These are phyloP conservation scores for Marasmius fiardii DNA, from an alignment of 1,284 basidiomycete genomes.

Conservation along the genomic window DNA sequence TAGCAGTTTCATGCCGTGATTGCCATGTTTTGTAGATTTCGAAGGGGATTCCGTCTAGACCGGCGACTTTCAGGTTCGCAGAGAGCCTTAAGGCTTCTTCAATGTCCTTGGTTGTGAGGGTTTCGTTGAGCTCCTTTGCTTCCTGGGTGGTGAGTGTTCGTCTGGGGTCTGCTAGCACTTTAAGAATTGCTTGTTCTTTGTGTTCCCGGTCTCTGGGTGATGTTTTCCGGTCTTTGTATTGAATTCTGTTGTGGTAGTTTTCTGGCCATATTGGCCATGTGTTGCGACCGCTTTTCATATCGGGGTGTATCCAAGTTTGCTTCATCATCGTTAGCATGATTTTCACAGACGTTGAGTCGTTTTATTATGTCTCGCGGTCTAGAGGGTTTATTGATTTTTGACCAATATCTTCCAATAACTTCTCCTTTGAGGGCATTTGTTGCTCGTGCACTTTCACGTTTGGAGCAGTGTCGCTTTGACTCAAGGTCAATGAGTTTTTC, in stretches of 20 bases:
- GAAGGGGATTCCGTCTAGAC: slow-evolving; percentile 16
- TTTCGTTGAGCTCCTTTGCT: not conserved
- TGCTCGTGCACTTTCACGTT: slow-evolving; percentile 9
- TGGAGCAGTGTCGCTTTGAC: slow-evolving; percentile 4
- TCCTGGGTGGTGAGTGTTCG: not conserved
- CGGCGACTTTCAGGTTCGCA: slow-evolving; percentile 11
- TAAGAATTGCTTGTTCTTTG: not conserved
- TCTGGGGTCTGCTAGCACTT: not conserved
- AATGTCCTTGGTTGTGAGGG: not conserved
- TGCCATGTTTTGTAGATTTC: slow-evolving; percentile 16
- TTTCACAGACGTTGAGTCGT: slow-evolving; percentile 8
- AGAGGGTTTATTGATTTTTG: slow-evolving; percentile 15
- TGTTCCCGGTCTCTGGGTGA: not conserved
- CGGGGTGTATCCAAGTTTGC: not conserved
- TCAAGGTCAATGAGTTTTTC: slow-evolving; percentile 8
- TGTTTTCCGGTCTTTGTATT: slow-evolving; percentile 2
- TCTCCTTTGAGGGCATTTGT: slow-evolving; percentile 21
- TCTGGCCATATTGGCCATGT: slow-evolving; percentile 17
- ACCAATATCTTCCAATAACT: slow-evolving; percentile 24
- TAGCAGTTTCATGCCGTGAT: not conserved
- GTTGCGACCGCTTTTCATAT: slow-evolving; percentile 5
- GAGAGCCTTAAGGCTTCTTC: not conserved
- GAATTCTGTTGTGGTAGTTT: slow-evolving; percentile 18
- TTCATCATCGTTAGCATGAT: not conserved
- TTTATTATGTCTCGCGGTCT: slow-evolving; percentile 18